A percentile compares a stretch with the other conserved stretches of the same genome.
Conservation (phyloP, 192 early-diverging fungal genomes). For the Diversispora epigaea region DNA sequence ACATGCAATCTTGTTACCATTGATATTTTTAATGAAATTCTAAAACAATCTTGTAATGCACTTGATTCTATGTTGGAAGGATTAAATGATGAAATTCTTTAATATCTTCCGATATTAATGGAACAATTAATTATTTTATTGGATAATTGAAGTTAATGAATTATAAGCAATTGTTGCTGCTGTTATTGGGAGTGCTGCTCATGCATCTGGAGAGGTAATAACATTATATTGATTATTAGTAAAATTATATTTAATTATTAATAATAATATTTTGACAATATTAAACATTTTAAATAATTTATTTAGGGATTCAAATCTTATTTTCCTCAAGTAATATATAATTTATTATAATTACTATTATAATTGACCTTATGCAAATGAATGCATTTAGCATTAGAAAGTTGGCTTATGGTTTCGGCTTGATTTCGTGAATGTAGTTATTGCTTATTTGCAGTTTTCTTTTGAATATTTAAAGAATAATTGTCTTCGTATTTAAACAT, state of each 20-base stretch:
- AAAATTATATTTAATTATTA: no score
- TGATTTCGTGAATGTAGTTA: conserved; percentile 82
- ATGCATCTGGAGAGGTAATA: conserved; percentile 68
- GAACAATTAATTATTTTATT: conserved; percentile 74
- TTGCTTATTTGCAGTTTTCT: conserved; percentile 82
- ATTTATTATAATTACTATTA: not conserved
- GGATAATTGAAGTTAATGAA: conserved; percentile 63
- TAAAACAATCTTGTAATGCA: conserved; percentile 78
- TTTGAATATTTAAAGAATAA: conserved; percentile 77
- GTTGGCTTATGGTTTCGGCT: conserved; percentile 69
- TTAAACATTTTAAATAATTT: not conserved
- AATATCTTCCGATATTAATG: conserved; percentile 84
- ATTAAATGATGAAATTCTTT: conserved; percentile 71
- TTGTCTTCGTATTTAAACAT: conserved; percentile 73
- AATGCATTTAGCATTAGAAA: conserved; percentile 79
- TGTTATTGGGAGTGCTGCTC: conserved; percentile 89
- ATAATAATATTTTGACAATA: not conserved
- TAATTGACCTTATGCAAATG: conserved; percentile 65
- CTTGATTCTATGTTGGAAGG: conserved; percentile 89
- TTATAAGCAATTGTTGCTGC: conserved; percentile 77
- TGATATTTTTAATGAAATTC: conserved; percentile 77
- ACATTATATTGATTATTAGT: not conserved
- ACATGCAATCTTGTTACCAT: conserved; percentile 76
- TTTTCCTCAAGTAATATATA: conserved; percentile 64
- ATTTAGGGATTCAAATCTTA: conserved; percentile 66